phyloP scores from a whole-genome alignment of 23 red algal species.

The Pyropia haitanensis region DNA sequence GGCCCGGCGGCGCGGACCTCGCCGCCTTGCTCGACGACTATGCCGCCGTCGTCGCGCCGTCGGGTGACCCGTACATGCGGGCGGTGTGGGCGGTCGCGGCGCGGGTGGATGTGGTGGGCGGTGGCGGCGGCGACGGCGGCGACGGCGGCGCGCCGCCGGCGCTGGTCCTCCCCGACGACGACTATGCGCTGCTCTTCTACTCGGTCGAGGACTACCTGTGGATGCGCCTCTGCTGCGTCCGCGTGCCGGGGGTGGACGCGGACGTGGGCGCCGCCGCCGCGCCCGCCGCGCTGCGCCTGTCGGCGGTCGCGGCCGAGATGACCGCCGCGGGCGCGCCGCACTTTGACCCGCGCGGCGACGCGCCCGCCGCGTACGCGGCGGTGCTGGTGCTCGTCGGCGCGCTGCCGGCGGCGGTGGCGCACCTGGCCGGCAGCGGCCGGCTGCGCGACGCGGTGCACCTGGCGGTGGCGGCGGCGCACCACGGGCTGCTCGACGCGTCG shows the following conservation, averaged over 20 bases:
- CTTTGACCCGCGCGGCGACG: slow-evolving; percentile 66
- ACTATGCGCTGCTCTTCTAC: slow-evolving; percentile 68
- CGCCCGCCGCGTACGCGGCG: slow-evolving; percentile 59
- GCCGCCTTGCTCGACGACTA: slow-evolving; percentile 14
- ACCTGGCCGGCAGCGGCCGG: slow-evolving; percentile 44
- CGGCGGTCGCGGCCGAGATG: slow-evolving; percentile 60
- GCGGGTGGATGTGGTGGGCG: slow-evolving; percentile 72
- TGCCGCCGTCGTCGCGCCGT: slow-evolving; percentile 5
- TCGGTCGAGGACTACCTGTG: slow-evolving; percentile 94
- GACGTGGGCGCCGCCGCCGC: slow-evolving; percentile 25
- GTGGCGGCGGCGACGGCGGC: slow-evolving; percentile 20
- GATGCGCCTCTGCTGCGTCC: slow-evolving; percentile 51
- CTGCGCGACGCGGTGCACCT: slow-evolving; percentile 60
- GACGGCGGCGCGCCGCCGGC: slow-evolving; percentile 34
- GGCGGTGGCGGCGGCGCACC: slow-evolving; percentile 55
- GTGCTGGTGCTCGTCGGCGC: slow-evolving; percentile 58
- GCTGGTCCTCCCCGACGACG: slow-evolving; percentile 48
- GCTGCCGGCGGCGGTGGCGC: slow-evolving; percentile 37
- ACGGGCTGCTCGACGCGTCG: slow-evolving; percentile 37
- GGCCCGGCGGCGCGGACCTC: slow-evolving; percentile 17
- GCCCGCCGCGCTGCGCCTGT: slow-evolving; percentile 31
- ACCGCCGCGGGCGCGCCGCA: slow-evolving; percentile 52
- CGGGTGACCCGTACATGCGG: slow-evolving; percentile 23
- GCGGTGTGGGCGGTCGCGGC: slow-evolving; percentile 26
- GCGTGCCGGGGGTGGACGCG: slow-evolving; percentile 33